Conservation (phyloP, 2,329 filamentous ascomycete genomes). For the Colletotrichum shisoi region DNA sequence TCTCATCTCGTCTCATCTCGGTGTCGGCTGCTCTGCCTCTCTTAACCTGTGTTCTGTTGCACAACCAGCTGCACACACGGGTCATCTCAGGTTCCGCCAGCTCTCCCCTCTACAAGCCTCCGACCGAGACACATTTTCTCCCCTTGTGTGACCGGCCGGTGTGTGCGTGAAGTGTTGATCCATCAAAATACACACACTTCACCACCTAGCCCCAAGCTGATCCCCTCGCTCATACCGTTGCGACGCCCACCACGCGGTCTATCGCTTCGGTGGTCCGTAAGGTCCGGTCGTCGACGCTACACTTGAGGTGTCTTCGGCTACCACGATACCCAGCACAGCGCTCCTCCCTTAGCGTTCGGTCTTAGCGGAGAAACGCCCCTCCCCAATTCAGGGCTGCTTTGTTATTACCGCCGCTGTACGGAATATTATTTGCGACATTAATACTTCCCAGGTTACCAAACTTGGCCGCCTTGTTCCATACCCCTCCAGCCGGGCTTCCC, state of each 20-base stretch:
- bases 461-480: background rate
- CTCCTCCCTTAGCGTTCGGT: conserved; percentile 13
- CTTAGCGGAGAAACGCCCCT: conserved; percentile 14
- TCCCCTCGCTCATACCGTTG: background rate
- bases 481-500: background rate
- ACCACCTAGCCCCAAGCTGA: background rate
- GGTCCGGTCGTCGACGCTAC: conserved; percentile 9
- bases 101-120: background rate
- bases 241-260: background rate
- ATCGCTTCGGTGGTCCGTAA: conserved; percentile 18
- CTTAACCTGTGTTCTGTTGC: background rate
- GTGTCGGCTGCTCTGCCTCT: background rate
- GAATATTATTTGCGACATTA: conserved; percentile 4
- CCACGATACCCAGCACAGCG: background rate
- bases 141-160: background rate
- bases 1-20: background rate
- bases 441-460: background rate
- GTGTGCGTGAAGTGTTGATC: background rate
- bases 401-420: conserved; percentile 4
- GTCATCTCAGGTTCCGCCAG: conserved; percentile 1
- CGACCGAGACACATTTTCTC: background rate
- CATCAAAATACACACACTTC: background rate
- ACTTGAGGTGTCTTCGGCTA: background rate
- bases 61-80: background rate
- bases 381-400: background rate